Base-by-base conservation (phyloP, 1,284 basidiomycete genomes). In the Vanrija humicola region DNA sequence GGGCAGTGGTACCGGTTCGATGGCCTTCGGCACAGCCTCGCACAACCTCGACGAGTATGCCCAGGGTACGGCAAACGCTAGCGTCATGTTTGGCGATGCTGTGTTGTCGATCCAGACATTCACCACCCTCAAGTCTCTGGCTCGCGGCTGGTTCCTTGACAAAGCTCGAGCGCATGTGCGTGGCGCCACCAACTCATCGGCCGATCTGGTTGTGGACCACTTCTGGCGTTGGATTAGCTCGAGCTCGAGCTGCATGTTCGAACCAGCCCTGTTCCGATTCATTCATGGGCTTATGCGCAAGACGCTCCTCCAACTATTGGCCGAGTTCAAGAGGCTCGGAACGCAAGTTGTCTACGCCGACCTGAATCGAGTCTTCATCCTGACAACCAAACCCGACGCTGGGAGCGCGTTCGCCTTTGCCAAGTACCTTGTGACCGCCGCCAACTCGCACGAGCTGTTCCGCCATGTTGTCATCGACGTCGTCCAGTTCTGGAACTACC, bases 201-300 rank as follows among this genome's bases (percentile, higher is more conserved):
- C 78, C 10, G 73, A 80, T 51, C 65, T 82, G 28, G 77, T 82
- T 19, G 76, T 82, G 38, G 90, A 95, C 70, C 93, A 98, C 74
- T 98, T 98, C 78, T 98, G 94, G 93, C 82, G 96, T 29, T 99
- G 96, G 96, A 83, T 96, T 60, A 89, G 86, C 67, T 93, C 89
- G 2, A 85, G 83, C 46, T 81, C 85, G 3, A 90, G 93, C 29
- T 83, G 86, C 57, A 85, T 98, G 80, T 96, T 92, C 70, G 96
- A 99, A 72, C 88, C 94, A 1, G 88, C 91, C 50, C 81, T 98
- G 6, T 92, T 98, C 72, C 86, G 89, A 0, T 99, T 98, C 78
- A 79, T 98, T 14, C 88, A 94, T 64, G 89, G 93, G 9, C 82
- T 98, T 50, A 98, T 99, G 96, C 86, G 90, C 61, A 98, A 99